Base-by-base conservation (phyloP, 495 filamentous ascomycete species). In the Penicillium angulare region DNA sequence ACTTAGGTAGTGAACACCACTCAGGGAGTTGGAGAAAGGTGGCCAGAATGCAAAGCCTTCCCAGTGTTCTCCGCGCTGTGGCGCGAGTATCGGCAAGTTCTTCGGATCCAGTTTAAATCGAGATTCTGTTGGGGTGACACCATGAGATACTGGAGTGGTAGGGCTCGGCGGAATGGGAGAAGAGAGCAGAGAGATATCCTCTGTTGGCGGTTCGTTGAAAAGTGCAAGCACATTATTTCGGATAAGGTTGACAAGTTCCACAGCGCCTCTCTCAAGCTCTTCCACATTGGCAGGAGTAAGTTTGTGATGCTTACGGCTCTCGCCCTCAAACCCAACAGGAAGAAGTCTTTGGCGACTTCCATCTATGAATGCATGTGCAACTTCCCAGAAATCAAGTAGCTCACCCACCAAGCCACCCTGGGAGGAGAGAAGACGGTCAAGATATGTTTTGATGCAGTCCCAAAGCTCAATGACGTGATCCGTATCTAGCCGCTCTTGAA, bases 11-110 rank as follows among this genome's bases (percentile, higher is more conserved):
- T 95, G 80, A 6, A 90, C 85, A 7, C 86, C 92, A 53, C 90
- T 89, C 13, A 98, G 68, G 0, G 91, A 90, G 60, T 96, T 97
- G 5, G 90, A 86, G 57, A 86, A 86, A 0, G 93, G 93, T 2
- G 95, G 90, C 89, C 95, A 96, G 69, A 98, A 98, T 1, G 93
- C 92, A 71, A 86, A 97, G 38, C 88, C 92, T 67, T 97, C 95
- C 88, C 91, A 91, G 5, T 86, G 56, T 59, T 95, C 89, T 26
- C 89, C 91, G 27, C 77, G 75, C 54, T 75, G 85, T 1, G 89
- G 87, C 1, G 84, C 87, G 1, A 84, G 82, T n/a, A 89, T 86
- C 5, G 89, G 89, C 2, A 85, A 69, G 47, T 90, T 89, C 52
- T 81, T 86, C 0, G 82, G 74, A 62, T 92, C 88, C 48, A 95